phyloP scores from a whole-genome alignment of 176 grass and related monocot species.

The Cocos nucifera region DNA sequence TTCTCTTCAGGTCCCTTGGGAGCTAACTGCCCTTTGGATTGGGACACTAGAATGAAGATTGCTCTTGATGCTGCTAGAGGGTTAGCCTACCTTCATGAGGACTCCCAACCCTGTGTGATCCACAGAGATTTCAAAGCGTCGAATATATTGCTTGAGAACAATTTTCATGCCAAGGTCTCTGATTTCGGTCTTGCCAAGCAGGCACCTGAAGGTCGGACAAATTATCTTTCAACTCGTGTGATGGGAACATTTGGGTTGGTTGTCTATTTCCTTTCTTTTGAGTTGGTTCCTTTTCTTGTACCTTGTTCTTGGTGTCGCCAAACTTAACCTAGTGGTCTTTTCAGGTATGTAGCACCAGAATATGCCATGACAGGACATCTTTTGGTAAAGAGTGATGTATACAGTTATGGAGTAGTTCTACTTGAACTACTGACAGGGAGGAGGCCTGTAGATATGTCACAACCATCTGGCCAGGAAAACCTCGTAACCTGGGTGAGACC shows the following conservation, averaged over 20 bases:
- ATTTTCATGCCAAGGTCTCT: conserved; percentile 96
- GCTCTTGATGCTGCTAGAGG: conserved; percentile 98
- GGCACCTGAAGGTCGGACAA: conserved; percentile 80
- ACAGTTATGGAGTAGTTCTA: conserved; percentile 98
- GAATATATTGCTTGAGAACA: conserved; percentile 96
- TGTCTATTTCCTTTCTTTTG: conserved; percentile 12
- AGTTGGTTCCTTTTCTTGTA: too few species aligned
- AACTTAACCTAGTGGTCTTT: conserved; percentile 4
- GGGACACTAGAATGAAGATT: conserved; percentile 95
- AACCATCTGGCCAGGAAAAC: conserved; percentile 95
- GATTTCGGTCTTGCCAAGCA: conserved; percentile 99
- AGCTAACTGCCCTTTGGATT: conserved; percentile 81
- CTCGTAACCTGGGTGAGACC: conserved; percentile 86
- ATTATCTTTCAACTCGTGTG: conserved; percentile 98
- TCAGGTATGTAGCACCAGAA: conserved; percentile 97
- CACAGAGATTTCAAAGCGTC: conserved; percentile 99
- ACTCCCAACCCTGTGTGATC: conserved; percentile 97
- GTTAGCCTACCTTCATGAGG: conserved; percentile 90
- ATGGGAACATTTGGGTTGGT: conserved; percentile 99
- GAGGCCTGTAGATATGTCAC: conserved; percentile 89
- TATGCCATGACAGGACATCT: conserved; percentile 99
- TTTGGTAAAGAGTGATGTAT: conserved; percentile 97
- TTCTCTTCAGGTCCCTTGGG: conserved; percentile 60
- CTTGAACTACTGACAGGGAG: conserved; percentile 88
- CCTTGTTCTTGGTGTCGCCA: too few species aligned